Evolutionary conservation across 2,329 filamentous ascomycete genomes (phyloP), one percentile per base, ranked within the genome.

Genomic region (Beauveria sp.): DNA sequence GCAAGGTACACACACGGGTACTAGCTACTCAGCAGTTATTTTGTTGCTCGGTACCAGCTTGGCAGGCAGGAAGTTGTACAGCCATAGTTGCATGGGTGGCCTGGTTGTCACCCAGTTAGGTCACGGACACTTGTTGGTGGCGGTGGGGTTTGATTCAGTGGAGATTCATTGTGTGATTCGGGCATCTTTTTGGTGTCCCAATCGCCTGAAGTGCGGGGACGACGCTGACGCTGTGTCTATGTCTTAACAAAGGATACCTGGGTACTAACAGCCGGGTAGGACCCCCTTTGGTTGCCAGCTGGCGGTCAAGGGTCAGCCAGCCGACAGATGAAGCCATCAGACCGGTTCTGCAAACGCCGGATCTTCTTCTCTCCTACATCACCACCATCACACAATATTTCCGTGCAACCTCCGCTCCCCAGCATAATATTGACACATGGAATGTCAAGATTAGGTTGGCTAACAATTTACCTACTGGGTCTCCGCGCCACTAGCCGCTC

Each of bases 381-480:
- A 58, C 51, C 56, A 50, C 30, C 46, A 28, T 8, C 46, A 40
- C 34, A 24, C n/a, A 43, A 49, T 40, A 58, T 55, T 61, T 45
- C 45, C 52, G 57, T 38, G n/a, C 46, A 58, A 46, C 49, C 42
- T 40, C 57, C 47, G 57, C 53, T 16, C 9, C 20, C 20, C 20
- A 49, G 28, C 55, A 40, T 40, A 49, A 20, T 47, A 24, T 50
- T 49, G 50, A 56, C 28, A 47, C 51, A 60, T 52, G 42, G 65
- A 70, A 67, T 62, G 65, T 71, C 66, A 59, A 71, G 67, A 70
- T 70, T 69, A 66, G 63, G 70, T 71, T 71, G 22, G 14, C 58
- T 16, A 16, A 38, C 34, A 38, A 38, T 38, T 38, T 38, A 38
- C 34, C 34, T 38, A 38, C 34, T 51, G 40, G 58, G 42, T 40